Evolutionary conservation across 352 stramenopile genomes (phyloP).

Genomic region (Albugo laibachii): DNA sequence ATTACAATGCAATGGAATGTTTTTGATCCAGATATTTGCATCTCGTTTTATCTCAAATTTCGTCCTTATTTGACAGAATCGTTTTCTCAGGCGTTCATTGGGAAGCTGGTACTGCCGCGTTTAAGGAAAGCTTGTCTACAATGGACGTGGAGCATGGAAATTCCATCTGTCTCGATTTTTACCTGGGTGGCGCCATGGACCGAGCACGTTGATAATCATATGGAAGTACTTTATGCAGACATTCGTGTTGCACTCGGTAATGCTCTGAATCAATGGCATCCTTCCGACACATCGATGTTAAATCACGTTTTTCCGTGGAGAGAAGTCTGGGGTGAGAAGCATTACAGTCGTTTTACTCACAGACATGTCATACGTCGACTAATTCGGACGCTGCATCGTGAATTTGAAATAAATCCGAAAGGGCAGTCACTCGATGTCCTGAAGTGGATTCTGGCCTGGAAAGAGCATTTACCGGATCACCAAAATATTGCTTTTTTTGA

Average conservation of each 20-base stretch:
- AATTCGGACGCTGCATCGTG: conserved; percentile 50
- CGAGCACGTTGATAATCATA: conserved; percentile 15
- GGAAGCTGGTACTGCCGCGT: conserved; percentile 37
- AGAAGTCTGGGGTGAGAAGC: conserved; percentile 43
- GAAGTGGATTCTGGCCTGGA: conserved; percentile 58
- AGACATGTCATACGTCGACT: conserved; percentile 58
- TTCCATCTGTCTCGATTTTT: conserved; percentile 23
- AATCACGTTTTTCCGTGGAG: conserved; percentile 46
- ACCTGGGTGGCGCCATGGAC: conserved; percentile 65
- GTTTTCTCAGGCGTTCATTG: conserved; percentile 32
- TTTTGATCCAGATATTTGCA: conserved; percentile 18
- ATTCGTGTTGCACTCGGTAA: conserved; percentile 39
- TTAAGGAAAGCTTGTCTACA: conserved; percentile 46
- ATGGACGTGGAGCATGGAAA: conserved; percentile 30
- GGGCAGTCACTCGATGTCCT: conserved; percentile 47
- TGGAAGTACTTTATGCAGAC: conserved; percentile 40
- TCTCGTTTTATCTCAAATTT: conserved; percentile 24
- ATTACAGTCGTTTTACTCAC: conserved; percentile 73
- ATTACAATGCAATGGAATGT: conserved; percentile 45
- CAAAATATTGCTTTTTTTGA: conserved; percentile 74
- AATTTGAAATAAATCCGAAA: conserved; percentile 59
- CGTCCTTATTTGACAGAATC: conserved; percentile 22
- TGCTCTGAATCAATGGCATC: conserved; percentile 63
- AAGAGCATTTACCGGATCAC: conserved; percentile 30
- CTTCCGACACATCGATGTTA: conserved; percentile 44